Evolutionary conservation across 177 flowering plant species (phyloP), one percentile per base, ranked within the genome.

Genomic region (Telopea speciosissima): DNA sequence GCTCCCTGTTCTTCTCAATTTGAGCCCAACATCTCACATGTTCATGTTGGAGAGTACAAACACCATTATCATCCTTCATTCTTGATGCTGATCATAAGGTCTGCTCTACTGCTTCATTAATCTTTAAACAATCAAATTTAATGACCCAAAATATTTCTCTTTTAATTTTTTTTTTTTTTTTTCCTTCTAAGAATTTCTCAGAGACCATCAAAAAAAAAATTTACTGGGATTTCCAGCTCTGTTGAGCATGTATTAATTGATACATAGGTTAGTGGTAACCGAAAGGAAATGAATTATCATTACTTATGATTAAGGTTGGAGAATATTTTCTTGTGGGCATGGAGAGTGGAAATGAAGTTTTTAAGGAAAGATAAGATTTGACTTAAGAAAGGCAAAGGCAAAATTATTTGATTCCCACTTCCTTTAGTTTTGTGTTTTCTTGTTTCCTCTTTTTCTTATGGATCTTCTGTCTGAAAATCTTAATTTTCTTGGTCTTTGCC

Each of bases 241-340:
- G 61, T 0, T 45, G 58, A 58, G 60, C 7, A 42, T 22, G 26
- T 54, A 25, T 60, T 44, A 44, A 66, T 62, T 65, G 68, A 75
- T 67, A 67, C 63, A 72, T 61, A 54, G 75, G 49, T 40, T 76
- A 80, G 83, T 80, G 83, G 83, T 74, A 69, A 66, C 85, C 85
- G 83, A 82, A 82, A 80, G 80, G 56, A 64, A 72, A 66, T 52
- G 56, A 65, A 68, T 62, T 40, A 78, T 80, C 64, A 78, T 76
- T 72, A 63, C 67, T 52, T 75, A 76, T 80, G 73, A 82, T 82
- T 69, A 78, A 67, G 79, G 68, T 58, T 44, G 80, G 75, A 70
- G 78, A 73, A 66, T 69, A 28, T 56, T 72, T 70, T 61, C 54
- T 71, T 71, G 67, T 60, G 58, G 74, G 78, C 28, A 33, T 49